Evolutionary conservation across 805 yeast genomes (phyloP).

Genomic region (Suhomyces emberorum): DNA sequence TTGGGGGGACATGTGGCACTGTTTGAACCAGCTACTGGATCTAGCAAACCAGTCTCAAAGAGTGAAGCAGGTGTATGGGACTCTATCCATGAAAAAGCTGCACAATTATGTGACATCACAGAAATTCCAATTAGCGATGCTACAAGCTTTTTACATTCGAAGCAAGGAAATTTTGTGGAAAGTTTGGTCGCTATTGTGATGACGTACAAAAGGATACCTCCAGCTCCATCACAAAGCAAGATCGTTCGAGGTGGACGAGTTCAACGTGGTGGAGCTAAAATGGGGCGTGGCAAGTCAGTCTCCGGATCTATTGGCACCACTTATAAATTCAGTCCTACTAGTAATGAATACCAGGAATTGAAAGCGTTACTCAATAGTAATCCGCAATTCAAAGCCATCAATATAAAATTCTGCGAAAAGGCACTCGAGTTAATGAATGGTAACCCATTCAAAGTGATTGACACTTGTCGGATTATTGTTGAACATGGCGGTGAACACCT

Average conservation of each 20-base stretch:
- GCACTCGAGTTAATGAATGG: slow-evolving; percentile 46
- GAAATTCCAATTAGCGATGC: slow-evolving; percentile 8
- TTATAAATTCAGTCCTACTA: slow-evolving; percentile 15
- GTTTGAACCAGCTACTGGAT: neutral
- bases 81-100: slow-evolving; percentile 12
- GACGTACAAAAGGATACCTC: slow-evolving; percentile 7
- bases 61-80: slow-evolving; percentile 9
- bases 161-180: slow-evolving; percentile 22
- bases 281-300: neutral
- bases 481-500: slow-evolving; percentile 25
- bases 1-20: slow-evolving; percentile 5
- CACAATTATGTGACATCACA: slow-evolving; percentile 16
- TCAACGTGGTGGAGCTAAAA: slow-evolving; percentile 20
- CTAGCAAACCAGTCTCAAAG: neutral
- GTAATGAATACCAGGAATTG: slow-evolving; percentile 31
- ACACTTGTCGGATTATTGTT: slow-evolving; percentile 28
- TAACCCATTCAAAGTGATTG: slow-evolving; percentile 35
- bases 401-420: slow-evolving; percentile 36
- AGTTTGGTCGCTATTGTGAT: slow-evolving; percentile 37
- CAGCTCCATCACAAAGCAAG: slow-evolving; percentile 1
- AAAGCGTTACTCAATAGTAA: slow-evolving; percentile 20
- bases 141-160: slow-evolving; percentile 22
- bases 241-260: slow-evolving; percentile 28
- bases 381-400: slow-evolving; percentile 29
- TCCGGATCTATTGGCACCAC: neutral